phyloP scores from a whole-genome alignment of 148 eudicot genomes.

The Cornus suecica region DNA sequence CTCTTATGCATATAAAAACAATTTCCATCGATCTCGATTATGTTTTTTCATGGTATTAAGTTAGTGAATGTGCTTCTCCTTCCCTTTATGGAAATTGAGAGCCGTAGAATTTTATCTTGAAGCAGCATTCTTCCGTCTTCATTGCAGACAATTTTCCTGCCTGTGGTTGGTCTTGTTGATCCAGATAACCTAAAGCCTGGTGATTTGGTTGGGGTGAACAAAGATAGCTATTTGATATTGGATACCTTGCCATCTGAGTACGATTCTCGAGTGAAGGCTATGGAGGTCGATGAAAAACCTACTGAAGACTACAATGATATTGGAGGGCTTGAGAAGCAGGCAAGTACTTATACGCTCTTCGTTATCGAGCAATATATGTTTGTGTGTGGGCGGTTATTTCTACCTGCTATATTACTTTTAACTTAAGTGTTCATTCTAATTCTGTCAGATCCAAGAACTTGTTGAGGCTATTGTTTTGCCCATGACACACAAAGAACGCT shows the following conservation, averaged over 20 bases:
- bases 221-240: constrained; percentile 93
- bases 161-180: constrained; percentile 95
- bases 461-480: constrained; percentile 98
- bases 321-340: constrained; percentile 98
- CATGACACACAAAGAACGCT: constrained; percentile 92
- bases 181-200: constrained; percentile 95
- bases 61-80: not conserved
- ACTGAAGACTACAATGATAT: constrained; percentile 97
- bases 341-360: constrained; percentile 18
- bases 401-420: constrained; percentile 5
- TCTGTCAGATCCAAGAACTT: constrained; percentile 81
- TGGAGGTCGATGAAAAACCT: constrained; percentile 99
- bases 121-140: not conserved
- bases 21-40: not conserved
- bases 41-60: not conserved
- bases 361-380: not conserved
- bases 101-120: not conserved
- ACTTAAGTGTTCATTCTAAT: not conserved
- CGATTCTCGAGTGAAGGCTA: constrained; percentile 95
- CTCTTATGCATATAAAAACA: not conserved
- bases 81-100: no score
- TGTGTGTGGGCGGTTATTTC: not conserved
- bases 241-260: constrained; percentile 94
- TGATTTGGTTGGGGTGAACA: constrained; percentile 96
- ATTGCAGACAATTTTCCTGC: constrained; percentile 88